Base-by-base conservation (phyloP, 306 rosid genomes). In the Hippophae tibetana region DNA sequence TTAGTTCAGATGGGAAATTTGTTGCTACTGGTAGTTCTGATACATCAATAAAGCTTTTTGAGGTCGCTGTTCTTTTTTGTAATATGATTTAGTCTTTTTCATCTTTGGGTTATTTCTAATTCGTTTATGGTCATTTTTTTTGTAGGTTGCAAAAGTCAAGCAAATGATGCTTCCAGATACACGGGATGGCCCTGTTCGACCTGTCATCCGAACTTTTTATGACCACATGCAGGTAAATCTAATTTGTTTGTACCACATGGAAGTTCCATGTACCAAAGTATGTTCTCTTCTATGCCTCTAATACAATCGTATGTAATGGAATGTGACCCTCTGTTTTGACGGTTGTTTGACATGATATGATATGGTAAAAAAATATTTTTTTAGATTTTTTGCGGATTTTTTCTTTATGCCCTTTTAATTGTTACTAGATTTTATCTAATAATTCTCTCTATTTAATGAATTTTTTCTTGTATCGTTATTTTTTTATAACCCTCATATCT, bases 11-110 rank as follows among this genome's bases (percentile, higher is more conserved):
- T 57, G 96, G 97, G 74, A 81, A 75, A 69, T 84, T 81, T 83
- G 82, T 87, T 64, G 95, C 96, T 60, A 81, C 95, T 2, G 97
- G 97, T 74, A 90, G 97, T 80, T 83, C 97, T 14, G 96, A 87
- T 62, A 76, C 88, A 11, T 90, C 97, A 46, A 87, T 90, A 75
- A 90, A 90, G 81, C 83, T 87, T 43, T 90, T 85, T 76, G 96
- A 85, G 96, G 97, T 87, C 72, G 52, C 62, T 71, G 69, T 66
- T 47, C 43, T 13, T 56, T 18, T 13, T 46, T 10, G 53, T 46
- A 51, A 9, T 62, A 14, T 23, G 25, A 25, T 10, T 60, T 42
- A 43, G 49, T 65, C 48, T 59, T 63, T 62, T 65, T 54, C 26
- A 56, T 55, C 62, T 55, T 57, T 13, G 43, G 57, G 12, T 62